Evolutionary conservation across 148 eudicot species (phyloP), one percentile per base, ranked within the genome.

Genomic region (Polygonum maritimum): DNA sequence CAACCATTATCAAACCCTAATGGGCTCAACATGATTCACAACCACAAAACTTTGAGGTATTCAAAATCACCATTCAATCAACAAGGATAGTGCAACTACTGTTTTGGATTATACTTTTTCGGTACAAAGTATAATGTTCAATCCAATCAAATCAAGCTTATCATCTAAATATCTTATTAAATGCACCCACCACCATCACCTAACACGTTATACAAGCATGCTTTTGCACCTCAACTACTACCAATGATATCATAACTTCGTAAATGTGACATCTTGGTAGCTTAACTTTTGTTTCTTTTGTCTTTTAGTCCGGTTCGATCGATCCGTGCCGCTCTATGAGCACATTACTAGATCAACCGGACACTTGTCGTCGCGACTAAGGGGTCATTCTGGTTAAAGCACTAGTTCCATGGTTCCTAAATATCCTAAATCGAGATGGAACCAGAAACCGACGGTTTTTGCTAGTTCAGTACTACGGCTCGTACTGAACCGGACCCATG

Each of bases 41-140:
- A 14, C 71, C 71, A 67, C 71, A 36, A 36, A 33, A 67, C 19
- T 67, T 67, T 67, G 71, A 36, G 16, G 40, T 14, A 63, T 63
- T 63, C 69, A 31, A 10, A 10, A 63, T 57, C 63, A 57, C 69
- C 69, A 60, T 60, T 60, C 38, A 60, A 60, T 67, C 45, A 67
- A 67, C 71, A 67, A 36, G 71, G 71, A 67, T 67, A 67, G 71
- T 67, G 71, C 71, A 35, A 16, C 44, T 14, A 67, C 71, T 67
- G 71, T 67, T 67, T 67, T 33, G 71, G 71, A 67, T 67, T 67
- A 35, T 38, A 15, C 13, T 35, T 21, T 67, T 35, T 67, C 31
- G 10, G 41, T 67, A 36, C 71, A 54, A 54, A 67, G 35, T 36
- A 14, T 36, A 16, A 14, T 38, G 19, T 67, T 45, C 10, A 67